Percentiles rank a stretch among this genome's conserved stretches.
Conservation (phyloP, 2,329 filamentous ascomycete species). For the Mycosphaerella sp. region DNA sequence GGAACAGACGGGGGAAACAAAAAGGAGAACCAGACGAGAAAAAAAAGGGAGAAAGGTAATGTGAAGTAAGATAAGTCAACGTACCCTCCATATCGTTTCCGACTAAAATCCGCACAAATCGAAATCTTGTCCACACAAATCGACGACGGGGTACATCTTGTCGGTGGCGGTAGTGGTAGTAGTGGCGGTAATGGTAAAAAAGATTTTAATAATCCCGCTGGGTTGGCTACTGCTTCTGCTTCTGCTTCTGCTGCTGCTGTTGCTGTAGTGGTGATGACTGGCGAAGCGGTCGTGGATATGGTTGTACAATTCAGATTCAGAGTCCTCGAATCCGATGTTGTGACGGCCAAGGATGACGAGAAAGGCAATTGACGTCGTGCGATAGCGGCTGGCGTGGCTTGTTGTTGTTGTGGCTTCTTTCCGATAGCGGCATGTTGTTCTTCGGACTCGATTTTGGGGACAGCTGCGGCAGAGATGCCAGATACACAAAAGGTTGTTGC, state of each 20-base stretch:
- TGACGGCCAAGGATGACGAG: not conserved
- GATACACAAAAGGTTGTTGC: not conserved
- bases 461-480: not conserved
- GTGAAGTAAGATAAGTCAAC: not conserved
- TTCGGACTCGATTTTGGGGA: not conserved
- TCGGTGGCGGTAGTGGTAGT: too few species aligned
- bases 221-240: not conserved
- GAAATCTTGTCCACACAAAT: slow-evolving; percentile 18
- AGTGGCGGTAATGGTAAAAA: too few species aligned
- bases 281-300: too few species aligned
- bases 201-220: too few species aligned
- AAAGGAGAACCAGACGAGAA: too few species aligned
- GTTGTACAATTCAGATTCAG: too few species aligned
- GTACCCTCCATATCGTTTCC: slow-evolving; percentile 20
- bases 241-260: not conserved
- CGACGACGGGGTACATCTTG: slow-evolving; percentile 9
- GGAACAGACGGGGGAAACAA: too few species aligned
- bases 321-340: not conserved
- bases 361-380: not conserved
- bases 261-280: too few species aligned
- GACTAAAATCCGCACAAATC: slow-evolving; percentile 1
- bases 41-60: too few species aligned
- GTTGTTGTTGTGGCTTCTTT: not conserved
- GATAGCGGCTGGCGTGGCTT: not conserved
- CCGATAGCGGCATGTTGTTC: too few species aligned